These are phyloP conservation scores for Ustilago cynodontis DNA, from an alignment of 1,284 basidiomycete species.

Conservation along the genomic window DNA sequence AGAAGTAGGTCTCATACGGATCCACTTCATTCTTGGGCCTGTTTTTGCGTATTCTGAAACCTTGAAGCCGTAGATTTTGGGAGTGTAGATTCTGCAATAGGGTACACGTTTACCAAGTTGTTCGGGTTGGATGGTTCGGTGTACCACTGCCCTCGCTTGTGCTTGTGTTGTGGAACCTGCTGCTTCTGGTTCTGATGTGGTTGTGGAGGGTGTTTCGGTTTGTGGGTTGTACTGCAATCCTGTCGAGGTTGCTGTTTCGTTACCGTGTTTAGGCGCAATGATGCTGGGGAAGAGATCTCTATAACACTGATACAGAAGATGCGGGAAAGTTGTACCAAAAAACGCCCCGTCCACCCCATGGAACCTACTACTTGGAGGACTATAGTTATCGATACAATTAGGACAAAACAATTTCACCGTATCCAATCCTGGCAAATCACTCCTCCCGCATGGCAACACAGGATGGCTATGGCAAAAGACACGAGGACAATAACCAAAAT, in stretches of 20 bases:
- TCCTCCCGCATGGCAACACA: slow-evolving; percentile 94
- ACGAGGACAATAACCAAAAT: slow-evolving; percentile 94
- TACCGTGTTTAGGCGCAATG: slow-evolving; percentile 50
- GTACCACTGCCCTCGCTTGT: slow-evolving; percentile 1
- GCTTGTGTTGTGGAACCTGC: slow-evolving; percentile 73
- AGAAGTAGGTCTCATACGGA: slow-evolving; percentile 84
- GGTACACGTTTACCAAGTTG: slow-evolving; percentile 58
- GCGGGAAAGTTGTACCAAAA: slow-evolving; percentile 98
- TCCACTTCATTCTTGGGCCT: slow-evolving; percentile 97
- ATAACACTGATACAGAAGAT: slow-evolving; percentile 97
- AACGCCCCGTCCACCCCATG: slow-evolving; percentile 99
- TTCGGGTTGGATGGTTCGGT: slow-evolving; percentile 45
- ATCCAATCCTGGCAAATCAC: slow-evolving; percentile 96
- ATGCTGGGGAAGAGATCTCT: slow-evolving; percentile 72
- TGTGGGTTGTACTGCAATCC: not conserved
- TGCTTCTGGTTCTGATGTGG: slow-evolving; percentile 71
- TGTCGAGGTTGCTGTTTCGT: not conserved
- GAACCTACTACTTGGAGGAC: slow-evolving; percentile 93
- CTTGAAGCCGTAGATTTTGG: slow-evolving; percentile 87
- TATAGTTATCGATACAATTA: slow-evolving; percentile 97
- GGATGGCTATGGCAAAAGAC: slow-evolving; percentile 91
- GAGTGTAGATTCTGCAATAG: slow-evolving; percentile 79
- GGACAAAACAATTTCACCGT: slow-evolving; percentile 99
- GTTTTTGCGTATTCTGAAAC: slow-evolving; percentile 77
- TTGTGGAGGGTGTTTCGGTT: not conserved